phyloP scores from a whole-genome alignment of 2,329 filamentous ascomycete genomes.

The Fusarium keratoplasticum region DNA sequence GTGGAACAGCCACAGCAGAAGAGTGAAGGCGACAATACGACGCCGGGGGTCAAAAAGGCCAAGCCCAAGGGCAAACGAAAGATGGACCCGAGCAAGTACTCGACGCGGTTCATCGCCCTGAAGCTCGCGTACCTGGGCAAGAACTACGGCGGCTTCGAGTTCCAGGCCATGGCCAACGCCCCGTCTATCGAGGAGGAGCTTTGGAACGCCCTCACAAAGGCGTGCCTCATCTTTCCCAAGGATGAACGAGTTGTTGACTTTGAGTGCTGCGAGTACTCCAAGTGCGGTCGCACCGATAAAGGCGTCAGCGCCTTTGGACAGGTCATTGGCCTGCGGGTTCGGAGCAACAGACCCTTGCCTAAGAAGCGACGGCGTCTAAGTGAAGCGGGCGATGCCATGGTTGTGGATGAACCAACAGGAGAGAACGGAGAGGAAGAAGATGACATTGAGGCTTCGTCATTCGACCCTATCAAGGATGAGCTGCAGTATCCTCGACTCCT shows the following conservation, averaged over 20 bases:
- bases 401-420: constrained; percentile 29
- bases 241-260: constrained; percentile 76
- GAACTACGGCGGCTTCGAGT: constrained; percentile 93
- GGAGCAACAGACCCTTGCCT: constrained; percentile 78
- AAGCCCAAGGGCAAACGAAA: constrained; percentile 60
- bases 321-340: constrained; percentile 84
- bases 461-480: constrained; percentile 82
- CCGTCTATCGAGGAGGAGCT: constrained; percentile 93
- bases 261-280: constrained; percentile 89
- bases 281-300: constrained; percentile 92
- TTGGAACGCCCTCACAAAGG: constrained; percentile 89
- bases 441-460: constrained; percentile 42
- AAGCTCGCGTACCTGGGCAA: constrained; percentile 95
- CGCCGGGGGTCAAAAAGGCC: constrained; percentile 27
- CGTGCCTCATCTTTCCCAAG: constrained; percentile 82
- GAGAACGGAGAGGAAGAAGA: constrained; percentile 34
- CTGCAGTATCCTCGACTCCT: constrained; percentile 85
- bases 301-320: constrained; percentile 98
- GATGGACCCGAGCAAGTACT: constrained; percentile 85
- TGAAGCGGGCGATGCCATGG: constrained; percentile 39
- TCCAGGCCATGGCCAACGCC: constrained; percentile 76
- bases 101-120: constrained; percentile 85
- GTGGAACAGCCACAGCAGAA: background rate
- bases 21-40: constrained; percentile 6
- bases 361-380: constrained; percentile 40